A percentile compares a stretch with the other conserved stretches of the same genome.
These are phyloP conservation scores for Xylaria sp. DNA, from an alignment of 2,329 filamentous ascomycete species.

Conservation along the genomic window DNA sequence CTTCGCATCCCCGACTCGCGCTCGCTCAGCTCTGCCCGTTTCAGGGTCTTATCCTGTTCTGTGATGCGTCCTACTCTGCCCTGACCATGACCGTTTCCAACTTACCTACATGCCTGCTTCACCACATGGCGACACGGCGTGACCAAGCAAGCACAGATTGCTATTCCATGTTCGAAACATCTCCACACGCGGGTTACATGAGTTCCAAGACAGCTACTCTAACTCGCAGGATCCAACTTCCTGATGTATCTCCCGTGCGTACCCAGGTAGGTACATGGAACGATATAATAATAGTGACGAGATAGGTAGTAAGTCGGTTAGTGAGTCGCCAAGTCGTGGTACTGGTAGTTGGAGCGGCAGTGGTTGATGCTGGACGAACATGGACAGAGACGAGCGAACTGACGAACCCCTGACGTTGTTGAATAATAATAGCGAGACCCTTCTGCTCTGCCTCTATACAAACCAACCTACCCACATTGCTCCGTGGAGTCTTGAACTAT, in stretches of 20 bases:
- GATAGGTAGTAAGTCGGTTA: conserved; percentile 4
- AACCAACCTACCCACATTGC: conserved; percentile 27
- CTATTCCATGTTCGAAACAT: conserved; percentile 32
- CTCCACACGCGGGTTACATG: conserved; percentile 27
- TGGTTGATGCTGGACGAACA: conserved; percentile 12
- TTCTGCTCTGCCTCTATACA: conserved; percentile 19
- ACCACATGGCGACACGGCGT: conserved; percentile 29
- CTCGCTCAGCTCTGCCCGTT: conserved; percentile 31
- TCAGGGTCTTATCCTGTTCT: conserved; percentile 25
- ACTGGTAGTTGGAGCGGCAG: conserved; percentile 5
- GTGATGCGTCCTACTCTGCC: background rate
- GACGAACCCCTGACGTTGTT: conserved; percentile 28
- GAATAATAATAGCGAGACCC: conserved; percentile 27
- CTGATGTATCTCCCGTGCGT: conserved; percentile 21
- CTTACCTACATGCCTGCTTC: conserved; percentile 7
- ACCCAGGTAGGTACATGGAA: conserved; percentile 1
- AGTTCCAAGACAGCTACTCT: conserved; percentile 22
- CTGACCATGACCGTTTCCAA: conserved; percentile 4
- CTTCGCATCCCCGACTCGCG: conserved; percentile 27
- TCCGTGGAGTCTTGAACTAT: conserved; percentile 31
- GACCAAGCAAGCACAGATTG: conserved; percentile 27
- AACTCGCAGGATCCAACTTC: conserved; percentile 28
- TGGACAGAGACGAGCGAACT: conserved; percentile 19
- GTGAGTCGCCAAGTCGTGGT: conserved; percentile 4
- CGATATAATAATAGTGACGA: conserved; percentile 6